Evolutionary conservation across 2,329 filamentous ascomycete genomes (phyloP).

Genomic region (Fusarium sp.): DNA sequence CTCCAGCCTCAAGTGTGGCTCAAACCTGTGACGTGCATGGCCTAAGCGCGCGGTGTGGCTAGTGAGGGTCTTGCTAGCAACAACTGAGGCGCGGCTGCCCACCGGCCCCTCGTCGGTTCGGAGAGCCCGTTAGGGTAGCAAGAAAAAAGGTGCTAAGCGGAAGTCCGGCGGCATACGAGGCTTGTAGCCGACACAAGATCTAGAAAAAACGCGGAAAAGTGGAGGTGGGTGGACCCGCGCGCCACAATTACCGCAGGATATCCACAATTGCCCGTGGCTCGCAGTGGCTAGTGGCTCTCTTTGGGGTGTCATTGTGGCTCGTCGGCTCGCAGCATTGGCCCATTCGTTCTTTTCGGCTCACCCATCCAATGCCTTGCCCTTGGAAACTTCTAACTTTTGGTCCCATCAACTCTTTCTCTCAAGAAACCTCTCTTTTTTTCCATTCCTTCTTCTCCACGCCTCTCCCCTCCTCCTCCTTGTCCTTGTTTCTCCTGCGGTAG

Average conservation of each 20-base stretch:
- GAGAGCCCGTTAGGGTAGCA: constrained; percentile 14
- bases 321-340: constrained; percentile 33
- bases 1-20: background rate
- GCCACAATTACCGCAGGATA: constrained; percentile 26
- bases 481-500: constrained; percentile 34
- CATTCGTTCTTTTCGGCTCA: constrained; percentile 36
- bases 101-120: constrained; percentile 34
- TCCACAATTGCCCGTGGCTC: constrained; percentile 34
- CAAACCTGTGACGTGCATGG: constrained; percentile 25
- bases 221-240: constrained; percentile 32
- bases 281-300: constrained; percentile 36
- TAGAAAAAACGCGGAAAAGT: constrained; percentile 44
- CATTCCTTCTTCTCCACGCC: constrained; percentile 13
- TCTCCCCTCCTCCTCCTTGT: constrained; percentile 32
- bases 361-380: constrained; percentile 15
- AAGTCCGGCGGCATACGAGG: constrained; percentile 46
- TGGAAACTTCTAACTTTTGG: constrained; percentile 24
- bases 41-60: constrained; percentile 27
- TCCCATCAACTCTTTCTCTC: constrained; percentile 5
- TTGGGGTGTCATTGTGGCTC: constrained; percentile 34
- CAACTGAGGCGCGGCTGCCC: constrained; percentile 17
- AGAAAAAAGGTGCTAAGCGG: constrained; percentile 25
- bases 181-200: constrained; percentile 40
- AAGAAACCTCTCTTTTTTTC: constrained; percentile 8
- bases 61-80: background rate